phyloP scores from a whole-genome alignment of 2,329 filamentous ascomycete genomes.

The Pseudogymnoascus sp. region DNA sequence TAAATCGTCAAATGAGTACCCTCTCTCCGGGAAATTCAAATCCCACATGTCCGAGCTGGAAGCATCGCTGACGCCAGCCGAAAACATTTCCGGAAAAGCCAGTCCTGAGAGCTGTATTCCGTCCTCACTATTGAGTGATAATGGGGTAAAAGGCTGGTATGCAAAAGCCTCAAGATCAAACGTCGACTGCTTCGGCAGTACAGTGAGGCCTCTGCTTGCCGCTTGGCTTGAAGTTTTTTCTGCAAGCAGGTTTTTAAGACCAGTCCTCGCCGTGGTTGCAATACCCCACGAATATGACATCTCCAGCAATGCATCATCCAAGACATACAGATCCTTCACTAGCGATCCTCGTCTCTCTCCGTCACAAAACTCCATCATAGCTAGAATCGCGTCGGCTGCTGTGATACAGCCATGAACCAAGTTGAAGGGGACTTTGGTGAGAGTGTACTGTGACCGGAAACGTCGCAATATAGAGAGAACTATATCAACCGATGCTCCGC shows the following conservation, averaged over 20 bases:
- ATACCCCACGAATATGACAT: not conserved
- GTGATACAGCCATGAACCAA: slow-evolving; percentile 14
- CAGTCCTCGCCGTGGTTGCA: not conserved
- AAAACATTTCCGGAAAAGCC: not conserved
- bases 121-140: not conserved
- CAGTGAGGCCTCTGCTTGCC: not conserved
- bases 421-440: slow-evolving; percentile 8
- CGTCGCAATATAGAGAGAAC: slow-evolving; percentile 12
- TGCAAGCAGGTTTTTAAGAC: not conserved
- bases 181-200: not conserved
- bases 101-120: not conserved
- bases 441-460: slow-evolving; percentile 12
- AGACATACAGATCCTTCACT: not conserved
- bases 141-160: not conserved
- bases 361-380: slow-evolving; percentile 1
- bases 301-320: not conserved
- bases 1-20: not conserved
- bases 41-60: slow-evolving; percentile 6
- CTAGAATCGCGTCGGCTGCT: slow-evolving; percentile 11
- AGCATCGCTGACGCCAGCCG: slow-evolving; percentile 2
- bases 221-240: not conserved
- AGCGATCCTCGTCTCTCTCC: not conserved
- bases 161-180: not conserved
- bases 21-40: not conserved
- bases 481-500: slow-evolving; percentile 10